Conservation (phyloP, 176 grass and related monocot genomes). For the Carex kokanica region DNA sequence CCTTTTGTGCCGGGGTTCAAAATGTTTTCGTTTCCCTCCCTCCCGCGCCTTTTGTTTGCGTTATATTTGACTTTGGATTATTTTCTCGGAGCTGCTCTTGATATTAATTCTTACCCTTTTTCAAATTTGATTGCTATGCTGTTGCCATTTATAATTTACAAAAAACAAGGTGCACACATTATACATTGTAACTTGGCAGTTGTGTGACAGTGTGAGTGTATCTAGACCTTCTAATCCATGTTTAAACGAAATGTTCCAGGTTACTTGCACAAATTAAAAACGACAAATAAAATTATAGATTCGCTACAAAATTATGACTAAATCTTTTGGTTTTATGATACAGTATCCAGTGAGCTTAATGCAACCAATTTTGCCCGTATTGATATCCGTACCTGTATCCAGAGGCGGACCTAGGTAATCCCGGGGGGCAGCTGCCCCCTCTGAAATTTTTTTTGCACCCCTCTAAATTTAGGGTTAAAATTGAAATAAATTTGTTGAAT, state of each 20-base stretch:
- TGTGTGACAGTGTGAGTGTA: not conserved
- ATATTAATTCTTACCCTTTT: not conserved
- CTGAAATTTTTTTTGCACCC: too few relatives aligned
- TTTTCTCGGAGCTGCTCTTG: not conserved
- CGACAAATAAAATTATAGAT: not conserved
- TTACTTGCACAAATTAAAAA: conserved; percentile 8
- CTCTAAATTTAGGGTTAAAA: too few relatives aligned
- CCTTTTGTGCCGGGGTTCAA: not conserved
- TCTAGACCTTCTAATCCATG: not conserved
- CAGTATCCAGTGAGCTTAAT: not conserved
- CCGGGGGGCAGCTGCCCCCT: too few relatives aligned
- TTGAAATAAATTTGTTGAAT: too few relatives aligned
- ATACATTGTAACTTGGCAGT: not conserved
- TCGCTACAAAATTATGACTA: not conserved
- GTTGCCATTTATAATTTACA: not conserved
- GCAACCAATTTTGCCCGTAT: not conserved
- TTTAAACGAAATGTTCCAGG: not conserved
- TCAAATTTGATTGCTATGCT: not conserved
- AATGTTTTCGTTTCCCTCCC: conserved; percentile 22
- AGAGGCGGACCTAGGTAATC: too few relatives aligned
- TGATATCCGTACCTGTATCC: too few relatives aligned
- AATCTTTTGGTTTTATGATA: not conserved
- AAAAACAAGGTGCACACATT: not conserved
- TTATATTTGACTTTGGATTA: not conserved
- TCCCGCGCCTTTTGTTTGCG: conserved; percentile 26